Evolutionary conservation across 2,329 filamentous ascomycete genomes (phyloP).

Genomic region (Pseudocercospora vitis): DNA sequence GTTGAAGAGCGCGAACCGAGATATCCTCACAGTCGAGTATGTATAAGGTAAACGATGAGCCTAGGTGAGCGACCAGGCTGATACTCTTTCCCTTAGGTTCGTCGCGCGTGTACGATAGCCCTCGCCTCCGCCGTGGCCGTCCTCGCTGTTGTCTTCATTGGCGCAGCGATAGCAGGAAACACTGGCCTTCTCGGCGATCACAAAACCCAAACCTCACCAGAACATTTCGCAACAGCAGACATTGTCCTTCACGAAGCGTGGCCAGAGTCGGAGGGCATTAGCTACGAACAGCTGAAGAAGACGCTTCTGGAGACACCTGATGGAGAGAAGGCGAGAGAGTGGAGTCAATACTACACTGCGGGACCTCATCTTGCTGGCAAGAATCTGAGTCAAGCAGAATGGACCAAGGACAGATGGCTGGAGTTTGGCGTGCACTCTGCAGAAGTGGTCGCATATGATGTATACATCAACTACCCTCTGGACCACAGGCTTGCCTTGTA

Average conservation of each 20-base stretch:
- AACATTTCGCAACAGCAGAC: conserved; percentile 29
- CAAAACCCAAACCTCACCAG: conserved; percentile 22
- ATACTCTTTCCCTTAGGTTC: conserved; percentile 42
- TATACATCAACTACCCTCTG: conserved; percentile 54
- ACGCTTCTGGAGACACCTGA: conserved; percentile 57
- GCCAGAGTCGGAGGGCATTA: conserved; percentile 49
- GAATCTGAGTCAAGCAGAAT: conserved; percentile 53
- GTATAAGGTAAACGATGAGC: conserved; percentile 13
- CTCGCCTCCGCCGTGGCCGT: conserved; percentile 41
- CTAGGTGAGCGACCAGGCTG: neutral
- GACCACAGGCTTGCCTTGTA: conserved; percentile 49
- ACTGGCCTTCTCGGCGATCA: conserved; percentile 36
- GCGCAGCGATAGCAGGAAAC: conserved; percentile 34
- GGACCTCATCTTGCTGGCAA: conserved; percentile 54
- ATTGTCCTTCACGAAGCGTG: conserved; percentile 40
- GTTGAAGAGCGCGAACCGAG: conserved; percentile 55
- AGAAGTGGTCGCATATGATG: conserved; percentile 51
- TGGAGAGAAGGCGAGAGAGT: conserved; percentile 51
- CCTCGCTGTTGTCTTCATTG: conserved; percentile 40
- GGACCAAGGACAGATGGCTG: conserved; percentile 52
- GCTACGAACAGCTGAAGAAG: conserved; percentile 56
- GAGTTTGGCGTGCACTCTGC: conserved; percentile 50
- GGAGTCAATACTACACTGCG: conserved; percentile 53
- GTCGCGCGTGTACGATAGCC: conserved; percentile 66
- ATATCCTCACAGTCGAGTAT: conserved; percentile 46